phyloP scores from a whole-genome alignment of 495 filamentous ascomycete species.

The Xylaria sp. region DNA sequence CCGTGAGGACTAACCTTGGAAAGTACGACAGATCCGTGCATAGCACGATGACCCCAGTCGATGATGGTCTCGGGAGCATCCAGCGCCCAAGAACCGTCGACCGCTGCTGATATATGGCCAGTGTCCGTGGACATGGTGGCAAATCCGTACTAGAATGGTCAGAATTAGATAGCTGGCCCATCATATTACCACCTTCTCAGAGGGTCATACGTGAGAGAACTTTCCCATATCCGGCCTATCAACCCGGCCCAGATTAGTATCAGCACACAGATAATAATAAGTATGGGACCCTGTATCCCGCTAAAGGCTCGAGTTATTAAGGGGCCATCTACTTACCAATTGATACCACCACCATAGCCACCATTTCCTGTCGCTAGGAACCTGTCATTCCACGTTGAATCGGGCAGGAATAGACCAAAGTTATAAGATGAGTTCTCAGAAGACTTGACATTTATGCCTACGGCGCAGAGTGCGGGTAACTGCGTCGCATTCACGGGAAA shows the following conservation, averaged over 20 bases:
- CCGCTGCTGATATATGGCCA: slow-evolving; percentile 54
- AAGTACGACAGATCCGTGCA: slow-evolving; percentile 57
- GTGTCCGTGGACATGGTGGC: slow-evolving; percentile 63
- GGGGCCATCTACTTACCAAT: slow-evolving; percentile 33
- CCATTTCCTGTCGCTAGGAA: slow-evolving; percentile 65
- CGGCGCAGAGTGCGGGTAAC: slow-evolving; percentile 55
- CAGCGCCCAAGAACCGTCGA: slow-evolving; percentile 56
- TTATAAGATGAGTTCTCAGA: slow-evolving; percentile 53
- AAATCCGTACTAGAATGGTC: slow-evolving; percentile 51
- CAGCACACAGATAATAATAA: background rate
- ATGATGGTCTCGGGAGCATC: slow-evolving; percentile 47
- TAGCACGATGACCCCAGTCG: slow-evolving; percentile 59
- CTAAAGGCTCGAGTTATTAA: background rate
- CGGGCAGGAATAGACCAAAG: slow-evolving; percentile 59
- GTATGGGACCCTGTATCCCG: background rate
- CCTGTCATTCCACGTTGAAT: slow-evolving; percentile 53
- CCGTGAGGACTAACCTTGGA: slow-evolving; percentile 41
- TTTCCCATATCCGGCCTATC: slow-evolving; percentile 36
- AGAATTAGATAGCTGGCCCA: background rate
- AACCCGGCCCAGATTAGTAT: background rate
- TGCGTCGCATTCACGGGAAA: slow-evolving; percentile 50
- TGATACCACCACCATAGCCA: slow-evolving; percentile 61
- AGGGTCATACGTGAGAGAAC: slow-evolving; percentile 30
- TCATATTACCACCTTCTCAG: too few species aligned
- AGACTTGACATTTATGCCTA: slow-evolving; percentile 53